Base-by-base conservation (phyloP, 2,329 filamentous ascomycete species). In the Aspergillus sp. region DNA sequence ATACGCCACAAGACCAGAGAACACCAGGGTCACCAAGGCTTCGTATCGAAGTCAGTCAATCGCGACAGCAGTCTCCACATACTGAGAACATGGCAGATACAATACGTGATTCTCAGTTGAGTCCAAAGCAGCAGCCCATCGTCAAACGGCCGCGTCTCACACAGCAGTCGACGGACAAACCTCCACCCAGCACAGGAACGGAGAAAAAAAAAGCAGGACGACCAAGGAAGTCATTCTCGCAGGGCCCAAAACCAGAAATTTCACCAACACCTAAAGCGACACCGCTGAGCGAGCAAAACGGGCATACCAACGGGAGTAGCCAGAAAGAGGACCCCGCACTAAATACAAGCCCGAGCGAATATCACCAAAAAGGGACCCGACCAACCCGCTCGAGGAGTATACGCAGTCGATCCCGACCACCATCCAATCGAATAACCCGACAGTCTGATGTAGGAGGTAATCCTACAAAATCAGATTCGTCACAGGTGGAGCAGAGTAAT, bases 91-190 rank as follows among this genome's bases (percentile, higher is more conserved):
- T 13, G n/a, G 33, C 33, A 5, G 40, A 39, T 9, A 12, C 35
- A 7, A 39, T 35, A 12, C 35, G 28, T 27, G 38, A 45, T 30
- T 2, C 31, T 13, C 28, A 11, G 27, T 19, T 35, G 9, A 43
- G 41, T 19, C 40, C 44, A 2, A 47, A 50, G 11, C 50, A 58
- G 27, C 56, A 59, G 34, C 50, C 57, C 6, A 40, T 54, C 7
- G 36, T 50, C 2, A 68, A 68, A 44, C 58, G 64, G 10, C 61
- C 52, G 5, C 59, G 65, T 10, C 51, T 67, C 7, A 51, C 47
- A 3, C 46, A 51, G 5, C 10, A 52, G 6, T 9, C 51, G 1
- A 12, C 42, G 5, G 51, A 47, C 11, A 42, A 13, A 27, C 37
- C 42, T 12, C n/a, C 38, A 38, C 30, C 45, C 12, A 48, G 42